phyloP scores from a whole-genome alignment of 2,329 filamentous ascomycete species.

The Penicillium glabrum region DNA sequence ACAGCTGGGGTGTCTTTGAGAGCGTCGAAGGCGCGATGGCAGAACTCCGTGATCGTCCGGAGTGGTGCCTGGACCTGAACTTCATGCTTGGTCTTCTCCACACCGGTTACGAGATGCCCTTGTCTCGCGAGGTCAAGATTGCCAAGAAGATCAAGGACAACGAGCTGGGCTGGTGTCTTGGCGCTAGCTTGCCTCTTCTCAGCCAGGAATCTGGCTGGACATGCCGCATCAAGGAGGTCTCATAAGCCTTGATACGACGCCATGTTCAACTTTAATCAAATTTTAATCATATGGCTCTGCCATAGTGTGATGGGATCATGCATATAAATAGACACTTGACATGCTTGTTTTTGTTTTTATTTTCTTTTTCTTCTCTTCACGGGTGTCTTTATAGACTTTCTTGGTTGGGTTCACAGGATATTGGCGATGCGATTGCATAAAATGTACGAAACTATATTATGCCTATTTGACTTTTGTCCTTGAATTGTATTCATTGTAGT shows the following conservation, averaged over 20 bases:
- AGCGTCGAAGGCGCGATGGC: slow-evolving; percentile 73
- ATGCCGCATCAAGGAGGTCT: slow-evolving; percentile 78
- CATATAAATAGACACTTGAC: slow-evolving; percentile 28
- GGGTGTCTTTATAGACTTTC: slow-evolving; percentile 4
- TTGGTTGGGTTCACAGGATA: slow-evolving; percentile 1
- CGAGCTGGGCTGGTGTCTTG: slow-evolving; percentile 96
- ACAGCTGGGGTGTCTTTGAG: slow-evolving; percentile 77
- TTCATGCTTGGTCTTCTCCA: slow-evolving; percentile 94
- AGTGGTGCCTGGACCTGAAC: slow-evolving; percentile 92
- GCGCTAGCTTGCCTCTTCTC: slow-evolving; percentile 86
- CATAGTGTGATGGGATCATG: slow-evolving; percentile 27
- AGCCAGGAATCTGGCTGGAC: slow-evolving; percentile 82
- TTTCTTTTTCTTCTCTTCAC: slow-evolving; percentile 7
- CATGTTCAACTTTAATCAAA: slow-evolving; percentile 14
- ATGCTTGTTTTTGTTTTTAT: slow-evolving; percentile 22
- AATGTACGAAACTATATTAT: slow-evolving; percentile 19
- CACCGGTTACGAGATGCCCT: slow-evolving; percentile 96
- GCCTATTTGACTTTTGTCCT: slow-evolving; percentile 6
- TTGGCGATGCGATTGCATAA: slow-evolving; percentile 14
- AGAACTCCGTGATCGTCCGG: slow-evolving; percentile 78
- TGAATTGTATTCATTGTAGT: neutral
- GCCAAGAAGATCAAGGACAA: slow-evolving; percentile 98
- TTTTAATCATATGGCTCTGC: slow-evolving; percentile 23
- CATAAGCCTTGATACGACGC: slow-evolving; percentile 42
- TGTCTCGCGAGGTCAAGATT: slow-evolving; percentile 93